Base-by-base conservation (phyloP, 192 early-diverging fungal species). In the Linnemannia schmuckeri region DNA sequence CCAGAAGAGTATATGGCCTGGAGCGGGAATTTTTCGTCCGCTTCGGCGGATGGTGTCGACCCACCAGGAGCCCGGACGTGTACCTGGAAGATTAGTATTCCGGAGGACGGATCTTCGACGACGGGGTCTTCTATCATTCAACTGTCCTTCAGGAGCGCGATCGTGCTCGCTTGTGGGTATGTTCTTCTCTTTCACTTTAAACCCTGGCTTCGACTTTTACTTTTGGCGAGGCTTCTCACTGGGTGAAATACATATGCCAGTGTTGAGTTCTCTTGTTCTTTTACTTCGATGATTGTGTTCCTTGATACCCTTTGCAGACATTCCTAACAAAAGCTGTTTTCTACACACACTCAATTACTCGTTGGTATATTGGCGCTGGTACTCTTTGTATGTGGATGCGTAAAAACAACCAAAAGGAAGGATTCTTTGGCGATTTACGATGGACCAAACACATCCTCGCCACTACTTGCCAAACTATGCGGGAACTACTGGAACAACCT, bases 391-490 rank as follows among this genome's bases (percentile, higher is more conserved):
- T 17, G 52, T 12, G 42, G 38, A 52, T 18, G 49, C 20, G 49
- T 52, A 18, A 20, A 22, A 20, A 52, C 18, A 52, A 52, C 35
- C 35, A 41, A 61, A 47, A 88, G 88, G 17, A 54, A 80, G 17
- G 88, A 88, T 49, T 84, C 76, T 18, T 54, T 88, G 44, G 77
- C 82, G 35, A 13, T 88, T 13, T 88, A 88, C 52, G 88, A 88
- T 63, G 88, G 88, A 17, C 78, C 82, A 37, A 69, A 82, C 47
- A 57, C 70, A 7, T 20, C 47, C 27, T 80, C 82, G 15, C 82
- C 88, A 7, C 63, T 88, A 38, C 76, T 88, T 70, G 82, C 78
- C 17, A 71, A 46, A 13, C 52, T 88, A 5, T 88, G 88, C 33
- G 82, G 88, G 7, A 81, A 81, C 66, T 75, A 70, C 12, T 70